phyloP scores from a whole-genome alignment of 441 rosid species.

The Aleurites moluccanus region DNA sequence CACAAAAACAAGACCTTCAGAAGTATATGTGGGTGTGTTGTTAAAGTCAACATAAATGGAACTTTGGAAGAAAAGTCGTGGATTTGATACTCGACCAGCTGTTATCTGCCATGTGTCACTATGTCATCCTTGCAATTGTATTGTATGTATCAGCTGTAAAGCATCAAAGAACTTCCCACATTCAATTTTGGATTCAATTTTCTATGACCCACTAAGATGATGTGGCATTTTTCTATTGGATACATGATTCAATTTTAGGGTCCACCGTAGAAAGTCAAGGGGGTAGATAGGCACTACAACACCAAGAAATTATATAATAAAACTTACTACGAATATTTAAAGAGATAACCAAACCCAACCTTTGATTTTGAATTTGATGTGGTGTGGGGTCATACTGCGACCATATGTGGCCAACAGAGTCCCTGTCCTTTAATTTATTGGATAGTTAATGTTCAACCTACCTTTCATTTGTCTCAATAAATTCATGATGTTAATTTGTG shows the following conservation, averaged over 20 bases:
- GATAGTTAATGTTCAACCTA: too few relatives aligned
- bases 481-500: too few relatives aligned
- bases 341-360: neutral
- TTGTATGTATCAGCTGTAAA: neutral
- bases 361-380: too few relatives aligned
- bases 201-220: too few relatives aligned
- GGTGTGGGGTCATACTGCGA: too few relatives aligned
- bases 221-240: too few relatives aligned
- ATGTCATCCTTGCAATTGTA: neutral
- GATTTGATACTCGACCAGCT: neutral
- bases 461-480: too few relatives aligned
- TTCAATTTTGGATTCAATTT: neutral
- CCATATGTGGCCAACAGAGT: neutral
- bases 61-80: slow-evolving; percentile 1
- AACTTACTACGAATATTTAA: too few relatives aligned
- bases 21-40: neutral
- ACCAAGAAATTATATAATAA: neutral
- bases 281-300: neutral
- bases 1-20: neutral
- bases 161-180: neutral
- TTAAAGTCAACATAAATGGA: neutral
- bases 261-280: neutral
- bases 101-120: neutral
- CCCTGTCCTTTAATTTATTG: neutral
- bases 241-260: too few relatives aligned